Conservation (phyloP, 2,329 filamentous ascomycete genomes). For the Chaetomium strumarium region DNA sequence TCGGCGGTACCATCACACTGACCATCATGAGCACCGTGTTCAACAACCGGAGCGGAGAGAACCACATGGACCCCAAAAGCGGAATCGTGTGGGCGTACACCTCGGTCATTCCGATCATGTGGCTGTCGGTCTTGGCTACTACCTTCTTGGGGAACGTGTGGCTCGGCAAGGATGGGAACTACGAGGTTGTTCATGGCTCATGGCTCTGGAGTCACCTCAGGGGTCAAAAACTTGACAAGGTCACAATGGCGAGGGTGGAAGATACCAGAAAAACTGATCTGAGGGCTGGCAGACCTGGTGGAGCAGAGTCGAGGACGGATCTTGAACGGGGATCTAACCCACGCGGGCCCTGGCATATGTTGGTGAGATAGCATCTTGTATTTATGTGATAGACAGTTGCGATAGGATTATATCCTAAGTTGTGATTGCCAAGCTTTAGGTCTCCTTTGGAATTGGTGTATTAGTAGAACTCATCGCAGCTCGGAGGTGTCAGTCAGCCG, state of each 20-base stretch:
- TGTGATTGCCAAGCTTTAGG: too few species aligned
- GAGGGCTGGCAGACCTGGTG: not conserved
- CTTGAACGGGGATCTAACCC: not conserved
- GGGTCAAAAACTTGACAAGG: conserved; percentile 15
- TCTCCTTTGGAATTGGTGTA: too few species aligned
- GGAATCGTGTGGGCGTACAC: conserved; percentile 63
- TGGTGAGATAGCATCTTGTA: too few species aligned
- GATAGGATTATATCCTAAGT: too few species aligned
- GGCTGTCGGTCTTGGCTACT: conserved; percentile 29
- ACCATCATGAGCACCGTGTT: conserved; percentile 66
- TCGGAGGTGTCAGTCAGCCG: too few species aligned
- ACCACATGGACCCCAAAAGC: conserved; percentile 26
- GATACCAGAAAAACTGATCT: not conserved
- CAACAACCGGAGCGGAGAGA: conserved; percentile 47
- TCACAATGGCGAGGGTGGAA: conserved; percentile 13
- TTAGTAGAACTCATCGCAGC: too few species aligned
- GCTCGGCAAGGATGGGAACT: conserved; percentile 25
- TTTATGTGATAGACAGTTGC: too few species aligned
- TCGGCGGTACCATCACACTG: conserved; percentile 59
- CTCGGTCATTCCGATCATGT: conserved; percentile 54
- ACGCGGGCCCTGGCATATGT: too few species aligned
- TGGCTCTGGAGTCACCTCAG: conserved; percentile 22
- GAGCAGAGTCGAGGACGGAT: not conserved
- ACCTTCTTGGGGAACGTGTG: conserved; percentile 32
- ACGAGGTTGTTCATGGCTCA: conserved; percentile 23